Evolutionary conservation across 495 filamentous ascomycete species (phyloP).

Genomic region (Tetracladium marchalianum): DNA sequence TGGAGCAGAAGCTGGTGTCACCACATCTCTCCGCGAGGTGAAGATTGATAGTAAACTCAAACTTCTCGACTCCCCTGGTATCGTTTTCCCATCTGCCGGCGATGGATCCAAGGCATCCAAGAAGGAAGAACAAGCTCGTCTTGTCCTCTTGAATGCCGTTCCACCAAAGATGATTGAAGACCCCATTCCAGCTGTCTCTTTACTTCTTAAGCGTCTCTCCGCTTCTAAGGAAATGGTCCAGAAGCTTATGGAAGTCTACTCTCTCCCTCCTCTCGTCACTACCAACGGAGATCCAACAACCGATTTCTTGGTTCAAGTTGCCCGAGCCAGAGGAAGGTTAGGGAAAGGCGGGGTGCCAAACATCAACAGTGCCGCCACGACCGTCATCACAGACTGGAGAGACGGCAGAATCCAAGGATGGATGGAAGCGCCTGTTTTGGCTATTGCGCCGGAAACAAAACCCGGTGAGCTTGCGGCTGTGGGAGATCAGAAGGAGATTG

Average conservation of each 20-base stretch:
- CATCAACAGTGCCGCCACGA: constrained; percentile 75
- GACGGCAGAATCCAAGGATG: constrained; percentile 94
- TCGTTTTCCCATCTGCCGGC: constrained; percentile 64
- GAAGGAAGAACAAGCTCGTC: constrained; percentile 69
- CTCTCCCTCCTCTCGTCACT: constrained; percentile 65
- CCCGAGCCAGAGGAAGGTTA: constrained; percentile 79
- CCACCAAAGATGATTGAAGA: constrained; percentile 92
- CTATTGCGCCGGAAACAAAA: constrained; percentile 29
- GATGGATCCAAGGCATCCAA: constrained; percentile 44
- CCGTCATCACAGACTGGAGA: constrained; percentile 89
- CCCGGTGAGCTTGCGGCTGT: constrained; percentile 16
- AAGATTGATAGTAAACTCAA: constrained; percentile 95
- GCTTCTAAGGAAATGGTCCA: constrained; percentile 57
- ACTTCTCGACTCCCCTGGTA: constrained; percentile 89
- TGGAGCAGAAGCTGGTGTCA: constrained; percentile 89
- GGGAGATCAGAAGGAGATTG: constrained; percentile 75
- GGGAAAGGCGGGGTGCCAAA: constrained; percentile 90
- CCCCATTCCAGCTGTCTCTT: constrained; percentile 71
- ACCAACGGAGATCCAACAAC: constrained; percentile 63
- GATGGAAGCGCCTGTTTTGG: constrained; percentile 61
- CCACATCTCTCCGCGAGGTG: constrained; percentile 76
- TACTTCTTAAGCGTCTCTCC: constrained; percentile 71
- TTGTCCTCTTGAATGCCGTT: constrained; percentile 82
- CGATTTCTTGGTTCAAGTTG: constrained; percentile 93
- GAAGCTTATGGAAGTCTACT: constrained; percentile 74